Percentiles rank a stretch among this genome's conserved stretches.
phyloP scores from a whole-genome alignment of 2,329 filamentous ascomycete species.

The Aplosporella prunicola region DNA sequence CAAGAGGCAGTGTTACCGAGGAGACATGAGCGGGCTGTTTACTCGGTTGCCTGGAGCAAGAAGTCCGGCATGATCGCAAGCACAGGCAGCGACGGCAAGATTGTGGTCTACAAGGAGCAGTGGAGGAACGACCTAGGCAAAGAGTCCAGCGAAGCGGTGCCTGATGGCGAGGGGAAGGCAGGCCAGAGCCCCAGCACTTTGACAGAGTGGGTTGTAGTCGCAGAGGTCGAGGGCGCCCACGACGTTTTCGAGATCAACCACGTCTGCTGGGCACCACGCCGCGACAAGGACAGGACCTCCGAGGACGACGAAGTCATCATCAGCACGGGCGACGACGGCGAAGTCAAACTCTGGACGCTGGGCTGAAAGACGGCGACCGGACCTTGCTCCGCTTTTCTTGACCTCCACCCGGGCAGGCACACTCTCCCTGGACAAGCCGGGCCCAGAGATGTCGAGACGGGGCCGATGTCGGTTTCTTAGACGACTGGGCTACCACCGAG shows the following conservation, averaged over 20 bases:
- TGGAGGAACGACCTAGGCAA: slow-evolving; percentile 23
- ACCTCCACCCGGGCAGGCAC: too few species aligned
- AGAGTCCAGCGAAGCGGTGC: slow-evolving; percentile 16
- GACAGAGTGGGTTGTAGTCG: slow-evolving; percentile 62
- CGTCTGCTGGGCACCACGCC: slow-evolving; percentile 73
- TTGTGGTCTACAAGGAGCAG: slow-evolving; percentile 68
- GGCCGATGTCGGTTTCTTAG: too few species aligned
- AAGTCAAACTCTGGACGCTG: slow-evolving; percentile 66
- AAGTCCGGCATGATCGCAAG: slow-evolving; percentile 72
- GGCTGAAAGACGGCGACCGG: neutral
- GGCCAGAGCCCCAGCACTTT: slow-evolving; percentile 15
- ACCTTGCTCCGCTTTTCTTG: too few species aligned
- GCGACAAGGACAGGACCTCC: slow-evolving; percentile 53
- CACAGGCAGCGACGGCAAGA: slow-evolving; percentile 74
- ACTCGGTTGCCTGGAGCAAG: slow-evolving; percentile 76
- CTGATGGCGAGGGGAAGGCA: slow-evolving; percentile 14
- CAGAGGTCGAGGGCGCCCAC: slow-evolving; percentile 64
- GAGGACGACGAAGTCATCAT: slow-evolving; percentile 74
- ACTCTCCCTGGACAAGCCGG: too few species aligned
- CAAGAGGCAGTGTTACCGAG: slow-evolving; percentile 67
- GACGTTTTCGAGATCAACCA: slow-evolving; percentile 94
- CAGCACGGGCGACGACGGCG: slow-evolving; percentile 85
- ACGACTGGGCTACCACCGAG: too few species aligned
- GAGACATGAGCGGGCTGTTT: slow-evolving; percentile 71
- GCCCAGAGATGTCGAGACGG: too few species aligned